Conservation (phyloP, 2,329 filamentous ascomycete genomes). For the Cordyceps javanica region DNA sequence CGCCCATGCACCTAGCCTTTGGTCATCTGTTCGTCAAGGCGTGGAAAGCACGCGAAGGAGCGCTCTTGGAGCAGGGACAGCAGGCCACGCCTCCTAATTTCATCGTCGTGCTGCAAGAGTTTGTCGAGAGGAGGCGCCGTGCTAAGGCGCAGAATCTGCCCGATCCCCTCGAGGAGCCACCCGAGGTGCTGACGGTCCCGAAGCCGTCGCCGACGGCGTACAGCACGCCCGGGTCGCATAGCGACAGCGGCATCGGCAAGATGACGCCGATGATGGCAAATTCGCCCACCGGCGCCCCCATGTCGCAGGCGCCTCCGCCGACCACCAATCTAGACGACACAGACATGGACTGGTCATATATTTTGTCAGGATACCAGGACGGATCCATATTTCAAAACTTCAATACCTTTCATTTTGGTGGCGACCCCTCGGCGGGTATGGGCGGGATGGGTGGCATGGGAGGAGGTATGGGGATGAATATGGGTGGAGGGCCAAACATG, state of each 20-base stretch:
- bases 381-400: slow-evolving; percentile 26
- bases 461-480: slow-evolving; percentile 18
- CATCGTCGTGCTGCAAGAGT: slow-evolving; percentile 41
- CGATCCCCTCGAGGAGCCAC: background rate
- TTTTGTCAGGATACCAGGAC: slow-evolving; percentile 38
- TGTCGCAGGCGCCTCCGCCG: background rate
- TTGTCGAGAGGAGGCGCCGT: slow-evolving; percentile 30
- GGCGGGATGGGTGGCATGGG: slow-evolving; percentile 20
- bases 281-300: background rate
- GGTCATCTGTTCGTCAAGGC: slow-evolving; percentile 54
- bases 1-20: slow-evolving; percentile 53
- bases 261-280: slow-evolving; percentile 1
- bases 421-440: slow-evolving; percentile 16
- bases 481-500: slow-evolving; percentile 18
- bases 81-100: slow-evolving; percentile 38
- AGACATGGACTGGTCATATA: slow-evolving; percentile 44
- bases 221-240: slow-evolving; percentile 15
- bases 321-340: slow-evolving; percentile 23
- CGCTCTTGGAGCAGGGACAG: slow-evolving; percentile 38
- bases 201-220: slow-evolving; percentile 11
- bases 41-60: slow-evolving; percentile 52
- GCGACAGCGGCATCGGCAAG: slow-evolving; percentile 8
- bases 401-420: slow-evolving; percentile 20
- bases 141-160: slow-evolving; percentile 24
- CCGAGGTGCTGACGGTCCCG: slow-evolving; percentile 3